Percentiles rank a stretch among this genome's conserved stretches.
These are phyloP conservation scores for Exophiala mesophila DNA, from an alignment of 2,329 filamentous ascomycete species.

Conservation along the genomic window DNA sequence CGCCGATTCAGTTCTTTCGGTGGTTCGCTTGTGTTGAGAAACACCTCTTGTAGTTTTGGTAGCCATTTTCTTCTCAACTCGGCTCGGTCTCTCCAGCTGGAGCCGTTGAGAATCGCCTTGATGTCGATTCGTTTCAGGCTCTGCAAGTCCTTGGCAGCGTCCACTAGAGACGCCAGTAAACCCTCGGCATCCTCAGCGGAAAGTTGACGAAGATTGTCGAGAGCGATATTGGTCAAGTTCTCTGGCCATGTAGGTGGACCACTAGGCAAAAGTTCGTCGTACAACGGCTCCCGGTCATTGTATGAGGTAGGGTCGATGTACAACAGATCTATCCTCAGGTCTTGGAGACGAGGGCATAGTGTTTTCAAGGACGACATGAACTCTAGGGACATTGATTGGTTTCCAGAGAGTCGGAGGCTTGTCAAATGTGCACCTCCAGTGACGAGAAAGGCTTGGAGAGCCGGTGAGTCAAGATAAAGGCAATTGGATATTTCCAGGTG, in stretches of 20 bases:
- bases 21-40: slow-evolving; percentile 28
- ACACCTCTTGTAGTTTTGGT: slow-evolving; percentile 56
- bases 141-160: slow-evolving; percentile 61
- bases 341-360: slow-evolving; percentile 65
- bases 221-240: slow-evolving; percentile 64
- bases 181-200: slow-evolving; percentile 63
- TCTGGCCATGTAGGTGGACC: slow-evolving; percentile 69
- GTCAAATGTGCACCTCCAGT: slow-evolving; percentile 64
- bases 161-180: slow-evolving; percentile 73
- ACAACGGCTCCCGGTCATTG: slow-evolving; percentile 69
- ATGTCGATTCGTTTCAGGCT: slow-evolving; percentile 66
- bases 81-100: slow-evolving; percentile 73
- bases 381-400: slow-evolving; percentile 68
- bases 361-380: slow-evolving; percentile 65
- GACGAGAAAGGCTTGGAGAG: slow-evolving; percentile 60
- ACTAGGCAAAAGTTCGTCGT: slow-evolving; percentile 50
- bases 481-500: slow-evolving; percentile 75
- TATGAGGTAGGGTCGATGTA: slow-evolving; percentile 69
- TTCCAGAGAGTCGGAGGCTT: slow-evolving; percentile 68
- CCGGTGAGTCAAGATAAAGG: slow-evolving; percentile 64
- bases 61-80: slow-evolving; percentile 76
- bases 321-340: slow-evolving; percentile 70
- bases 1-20: neutral
- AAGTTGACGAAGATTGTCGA: slow-evolving; percentile 75
- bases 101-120: slow-evolving; percentile 70